Base-by-base conservation (phyloP, 805 yeast species). In the Metschnikowia amazonensis region DNA sequence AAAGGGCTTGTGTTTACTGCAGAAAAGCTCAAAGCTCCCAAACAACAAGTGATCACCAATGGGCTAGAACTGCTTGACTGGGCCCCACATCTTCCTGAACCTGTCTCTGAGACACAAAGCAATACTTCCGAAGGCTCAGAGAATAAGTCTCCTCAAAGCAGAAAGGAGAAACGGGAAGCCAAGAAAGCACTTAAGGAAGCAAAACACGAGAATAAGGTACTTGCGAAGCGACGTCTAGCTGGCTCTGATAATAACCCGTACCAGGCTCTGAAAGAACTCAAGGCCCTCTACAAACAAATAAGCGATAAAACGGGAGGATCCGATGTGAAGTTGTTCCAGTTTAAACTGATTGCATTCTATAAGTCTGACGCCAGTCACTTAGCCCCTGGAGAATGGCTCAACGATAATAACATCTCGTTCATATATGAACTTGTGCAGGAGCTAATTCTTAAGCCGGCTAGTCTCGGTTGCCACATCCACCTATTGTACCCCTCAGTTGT, bases 321-420 rank as follows among this genome's bases (percentile, higher is more conserved):
- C 47, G 59, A 58, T 29, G 53, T 57, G 31, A 66, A 67, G 49
- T 53, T 77, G 2, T 59, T 77, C 21, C 80, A 79, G 48, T 78
- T 72, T 53, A 75, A 76, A 44, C 83, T 82, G 49, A 72, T 81
- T 7, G 74, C 84, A 0, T 62, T 84, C 2, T 80, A 80, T 55
- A 69, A 72, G 44, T 77, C 76, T 18, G 94, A 86, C 57, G 51
- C 84, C 8, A 68, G 65, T 36, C 81, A 78, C 52, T 61, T 86
- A 13, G 65, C 70, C 42, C 81, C 82, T 16, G 85, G 77, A 29
- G 84, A 83, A 57, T 86, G 94, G 92, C 65, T 86, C 25, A 82
- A 81, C 55, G 92, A 85, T 57, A 82, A 82, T 55, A 79, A 83
- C 53, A 74, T 86, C 31, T 68, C 84, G 0, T 77, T 84, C 44